Base-by-base conservation (phyloP, 805 yeast genomes). In the Saccharomycodes ludwigii region DNA sequence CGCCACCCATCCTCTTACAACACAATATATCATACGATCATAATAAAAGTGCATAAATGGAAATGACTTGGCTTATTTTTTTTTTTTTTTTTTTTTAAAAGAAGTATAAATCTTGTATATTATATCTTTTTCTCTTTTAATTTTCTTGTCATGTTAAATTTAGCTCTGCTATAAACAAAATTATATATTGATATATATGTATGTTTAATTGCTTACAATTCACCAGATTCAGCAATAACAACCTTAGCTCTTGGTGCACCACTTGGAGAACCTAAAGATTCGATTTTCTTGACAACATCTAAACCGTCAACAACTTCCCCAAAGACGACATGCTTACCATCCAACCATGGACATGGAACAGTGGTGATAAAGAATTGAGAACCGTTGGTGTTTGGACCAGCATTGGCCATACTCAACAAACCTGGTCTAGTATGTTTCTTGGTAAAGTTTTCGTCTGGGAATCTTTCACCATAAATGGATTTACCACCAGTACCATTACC, bases 401-500 rank as follows among this genome's bases (percentile, higher is more conserved):
- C 79, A 47, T 83, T 83, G 41, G 95, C 95, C 95, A 83, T 83
- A 25, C 93, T 82, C 52, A 83, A 61, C 43, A 81, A 65, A 53
- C 93, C 93, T 40, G 88, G 78, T 54, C 67, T 74, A 59, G 68
- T 72, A 70, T 83, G 94, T 46, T 58, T 76, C 65, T 72, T 71
- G 44, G 58, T 44, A 53, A 81, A 81, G 69, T 80, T 77, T 62
- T 62, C 66, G 33, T 61, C 66, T 23, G 67, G 62, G 45, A 73
- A 72, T 42, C 71, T 73, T 44, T 63, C 63, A 47, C 88, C 91
- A 59, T 79, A 79, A 59, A 79, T 79, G 29, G 85, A 77, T 60
- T 75, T 76, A 58, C 97, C 97, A 58, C 97, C 97, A 48, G 80
- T 75, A 47, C 97, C 96, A 59, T 81, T 76, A 60, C 82, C 78